Conservation (phyloP, 352 stramenopile genomes). For the Elongisporangium prolatum region DNA sequence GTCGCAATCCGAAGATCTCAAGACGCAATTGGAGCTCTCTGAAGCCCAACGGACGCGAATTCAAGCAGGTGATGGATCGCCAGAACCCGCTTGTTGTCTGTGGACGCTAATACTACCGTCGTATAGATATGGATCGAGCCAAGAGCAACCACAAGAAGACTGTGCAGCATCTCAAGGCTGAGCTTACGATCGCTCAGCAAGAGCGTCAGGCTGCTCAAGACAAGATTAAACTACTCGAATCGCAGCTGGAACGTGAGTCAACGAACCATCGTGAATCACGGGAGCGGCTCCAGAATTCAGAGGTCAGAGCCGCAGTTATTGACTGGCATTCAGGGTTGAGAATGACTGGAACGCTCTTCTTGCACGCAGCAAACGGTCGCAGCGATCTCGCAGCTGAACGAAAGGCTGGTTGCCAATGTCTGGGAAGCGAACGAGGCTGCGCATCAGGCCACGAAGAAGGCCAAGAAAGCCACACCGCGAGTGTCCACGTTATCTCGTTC, state of each 20-base stretch:
- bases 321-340: background rate
- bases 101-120: slow-evolving; percentile 2
- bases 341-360: background rate
- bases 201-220: slow-evolving; percentile 21
- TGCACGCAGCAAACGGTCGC: slow-evolving; percentile 50
- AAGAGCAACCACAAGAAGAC: slow-evolving; percentile 24
- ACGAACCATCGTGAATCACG: slow-evolving; percentile 39
- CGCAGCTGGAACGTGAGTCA: slow-evolving; percentile 36
- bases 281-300: slow-evolving; percentile 43
- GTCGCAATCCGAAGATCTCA: slow-evolving; percentile 42
- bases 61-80: slow-evolving; percentile 21
- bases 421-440: slow-evolving; percentile 53
- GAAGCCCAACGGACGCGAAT: slow-evolving; percentile 31
- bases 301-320: slow-evolving; percentile 22
- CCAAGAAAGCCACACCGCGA: slow-evolving; percentile 38
- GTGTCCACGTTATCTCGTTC: slow-evolving; percentile 40
- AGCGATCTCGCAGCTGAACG: slow-evolving; percentile 63
- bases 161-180: slow-evolving; percentile 21
- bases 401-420: slow-evolving; percentile 61
- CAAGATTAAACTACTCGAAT: slow-evolving; percentile 27
- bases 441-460: slow-evolving; percentile 53
- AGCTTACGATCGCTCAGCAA: slow-evolving; percentile 26
- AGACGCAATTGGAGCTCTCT: slow-evolving; percentile 40
- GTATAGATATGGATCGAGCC: slow-evolving; percentile 34
- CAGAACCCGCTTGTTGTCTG: background rate